Percentiles rank a stretch among this genome's conserved stretches.
Evolutionary conservation across 192 early-diverging fungal species (phyloP).

Genomic region (Coemansia pectinata): DNA sequence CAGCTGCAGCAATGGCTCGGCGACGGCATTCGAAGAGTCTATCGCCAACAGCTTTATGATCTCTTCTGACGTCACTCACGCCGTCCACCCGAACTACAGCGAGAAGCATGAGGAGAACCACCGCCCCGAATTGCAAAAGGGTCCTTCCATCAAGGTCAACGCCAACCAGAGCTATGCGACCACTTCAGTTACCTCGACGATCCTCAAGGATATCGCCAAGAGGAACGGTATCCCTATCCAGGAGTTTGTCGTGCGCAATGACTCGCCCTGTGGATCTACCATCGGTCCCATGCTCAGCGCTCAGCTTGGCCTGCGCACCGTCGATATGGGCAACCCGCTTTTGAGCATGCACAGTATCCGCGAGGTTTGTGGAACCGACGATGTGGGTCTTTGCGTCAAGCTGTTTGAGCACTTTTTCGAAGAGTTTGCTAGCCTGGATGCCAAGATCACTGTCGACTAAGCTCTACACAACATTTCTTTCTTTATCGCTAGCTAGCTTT

Average conservation of each 20-base stretch:
- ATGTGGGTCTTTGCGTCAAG: constrained; percentile 79
- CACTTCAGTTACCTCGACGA: constrained; percentile 69
- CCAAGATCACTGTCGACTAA: constrained; percentile 52
- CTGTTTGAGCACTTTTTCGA: constrained; percentile 70
- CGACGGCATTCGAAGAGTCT: constrained; percentile 79
- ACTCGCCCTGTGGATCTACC: constrained; percentile 92
- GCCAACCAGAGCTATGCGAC: constrained; percentile 93
- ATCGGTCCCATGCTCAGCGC: constrained; percentile 97
- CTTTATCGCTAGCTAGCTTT: background rate
- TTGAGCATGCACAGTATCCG: constrained; percentile 97
- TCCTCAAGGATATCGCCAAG: constrained; percentile 77
- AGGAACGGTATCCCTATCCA: constrained; percentile 81
- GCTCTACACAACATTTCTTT: too few relatives aligned
- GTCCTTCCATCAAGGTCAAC: constrained; percentile 95
- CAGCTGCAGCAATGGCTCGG: constrained; percentile 24
- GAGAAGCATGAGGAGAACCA: constrained; percentile 96
- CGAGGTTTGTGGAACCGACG: constrained; percentile 86
- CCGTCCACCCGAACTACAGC: constrained; percentile 83
- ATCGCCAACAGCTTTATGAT: constrained; percentile 85
- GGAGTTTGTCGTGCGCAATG: constrained; percentile 91
- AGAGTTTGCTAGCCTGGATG: constrained; percentile 56
- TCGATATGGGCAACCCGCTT: constrained; percentile 97
- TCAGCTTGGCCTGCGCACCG: constrained; percentile 90
- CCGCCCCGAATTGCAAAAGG: constrained; percentile 87
- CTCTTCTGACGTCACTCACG: constrained; percentile 94